These are phyloP conservation scores for Monosporascus ibericus DNA, from an alignment of 2,329 filamentous ascomycete species.

Conservation along the genomic window DNA sequence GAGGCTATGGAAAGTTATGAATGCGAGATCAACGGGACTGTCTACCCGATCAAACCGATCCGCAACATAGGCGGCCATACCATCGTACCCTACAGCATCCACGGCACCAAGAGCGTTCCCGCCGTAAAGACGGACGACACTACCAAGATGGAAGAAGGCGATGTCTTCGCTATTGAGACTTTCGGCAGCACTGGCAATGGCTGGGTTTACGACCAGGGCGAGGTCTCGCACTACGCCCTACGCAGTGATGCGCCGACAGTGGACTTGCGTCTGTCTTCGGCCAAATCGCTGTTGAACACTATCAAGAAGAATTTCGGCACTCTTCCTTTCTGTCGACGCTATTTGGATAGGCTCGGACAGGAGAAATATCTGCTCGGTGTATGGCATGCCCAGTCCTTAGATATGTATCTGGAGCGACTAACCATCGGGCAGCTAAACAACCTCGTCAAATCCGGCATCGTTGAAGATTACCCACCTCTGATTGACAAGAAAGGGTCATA, in stretches of 20 bases:
- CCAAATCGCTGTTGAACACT: conserved; percentile 76
- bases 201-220: conserved; percentile 80
- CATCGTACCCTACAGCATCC: conserved; percentile 83
- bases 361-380: conserved; percentile 91
- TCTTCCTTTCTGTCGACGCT: conserved; percentile 82
- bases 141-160: conserved; percentile 96
- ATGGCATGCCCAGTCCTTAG: conserved; percentile 9
- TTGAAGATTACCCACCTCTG: conserved; percentile 85
- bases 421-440: conserved; percentile 65
- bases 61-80: conserved; percentile 86
- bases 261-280: conserved; percentile 70
- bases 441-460: conserved; percentile 74
- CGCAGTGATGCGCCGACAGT: conserved; percentile 67
- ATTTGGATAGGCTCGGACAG: conserved; percentile 86
- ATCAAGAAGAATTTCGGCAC: conserved; percentile 98
- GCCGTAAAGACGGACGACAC: conserved; percentile 83
- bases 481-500: conserved; percentile 92
- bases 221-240: conserved; percentile 84
- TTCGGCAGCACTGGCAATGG: conserved; percentile 92
- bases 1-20: conserved; percentile 93
- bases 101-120: conserved; percentile 87
- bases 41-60: conserved; percentile 76
- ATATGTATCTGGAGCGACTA: conserved; percentile 12
- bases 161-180: conserved; percentile 92
- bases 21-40: conserved; percentile 73